Conservation (phyloP, 2,329 filamentous ascomycete species). For the Tolypocladium amazonense region DNA sequence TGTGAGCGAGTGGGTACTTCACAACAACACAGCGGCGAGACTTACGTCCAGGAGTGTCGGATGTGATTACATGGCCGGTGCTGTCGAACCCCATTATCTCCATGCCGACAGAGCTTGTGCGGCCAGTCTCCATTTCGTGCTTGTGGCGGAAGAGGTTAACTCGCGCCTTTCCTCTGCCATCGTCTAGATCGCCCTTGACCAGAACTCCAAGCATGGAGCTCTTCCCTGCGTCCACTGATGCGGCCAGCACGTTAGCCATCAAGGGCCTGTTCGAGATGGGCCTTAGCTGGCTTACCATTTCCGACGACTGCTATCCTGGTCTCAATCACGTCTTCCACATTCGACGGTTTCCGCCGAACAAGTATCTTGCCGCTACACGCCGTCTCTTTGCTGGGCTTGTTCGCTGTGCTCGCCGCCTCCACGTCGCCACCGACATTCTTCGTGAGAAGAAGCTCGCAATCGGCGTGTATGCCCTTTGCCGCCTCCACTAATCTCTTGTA, state of each 20-base stretch:
- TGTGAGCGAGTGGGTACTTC: background rate
- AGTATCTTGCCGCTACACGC: conserved; percentile 79
- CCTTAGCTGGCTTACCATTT: conserved; percentile 49
- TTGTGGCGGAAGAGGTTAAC: conserved; percentile 97
- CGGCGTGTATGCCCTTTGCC: conserved; percentile 54
- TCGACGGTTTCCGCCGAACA: conserved; percentile 62
- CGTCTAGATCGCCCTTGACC: conserved; percentile 90
- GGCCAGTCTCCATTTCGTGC: conserved; percentile 90
- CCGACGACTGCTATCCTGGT: conserved; percentile 94
- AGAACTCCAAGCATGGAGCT: conserved; percentile 92
- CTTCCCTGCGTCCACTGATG: conserved; percentile 81
- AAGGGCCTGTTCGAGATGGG: background rate
- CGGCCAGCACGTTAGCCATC: conserved; percentile 4
- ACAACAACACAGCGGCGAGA: conserved; percentile 1
- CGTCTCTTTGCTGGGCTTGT: conserved; percentile 53
- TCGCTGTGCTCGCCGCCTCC: conserved; percentile 51
- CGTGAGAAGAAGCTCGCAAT: conserved; percentile 78
- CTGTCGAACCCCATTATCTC: conserved; percentile 98
- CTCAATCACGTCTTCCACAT: conserved; percentile 83
- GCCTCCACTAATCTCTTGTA: conserved; percentile 54
- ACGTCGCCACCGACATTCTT: conserved; percentile 73
- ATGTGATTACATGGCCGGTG: conserved; percentile 69
- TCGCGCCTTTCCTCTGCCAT: conserved; percentile 84
- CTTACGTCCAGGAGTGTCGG: conserved; percentile 72
- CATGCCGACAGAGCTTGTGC: conserved; percentile 95